A percentile compares a stretch with the other conserved stretches of the same genome.
phyloP scores from a whole-genome alignment of 331 rosid genomes.

The Quercus tomentella region DNA sequence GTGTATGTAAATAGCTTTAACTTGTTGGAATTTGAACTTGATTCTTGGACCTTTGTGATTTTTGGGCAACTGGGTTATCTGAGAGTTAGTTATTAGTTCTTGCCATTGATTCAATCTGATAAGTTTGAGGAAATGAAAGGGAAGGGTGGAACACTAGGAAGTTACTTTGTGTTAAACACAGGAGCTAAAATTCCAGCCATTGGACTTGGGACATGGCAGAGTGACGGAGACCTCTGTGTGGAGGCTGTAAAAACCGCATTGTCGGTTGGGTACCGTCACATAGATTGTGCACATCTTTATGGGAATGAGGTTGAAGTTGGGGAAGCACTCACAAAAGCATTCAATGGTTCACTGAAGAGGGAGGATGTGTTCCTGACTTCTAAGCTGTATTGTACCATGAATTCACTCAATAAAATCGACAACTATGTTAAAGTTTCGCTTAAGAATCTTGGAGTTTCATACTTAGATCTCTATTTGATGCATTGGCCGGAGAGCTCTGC shows the following conservation, averaged over 20 bases:
- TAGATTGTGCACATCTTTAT: slow-evolving; percentile 50
- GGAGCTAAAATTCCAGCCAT: slow-evolving; percentile 46
- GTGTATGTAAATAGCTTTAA: neutral
- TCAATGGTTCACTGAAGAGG: slow-evolving; percentile 34
- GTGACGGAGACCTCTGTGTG: slow-evolving; percentile 47
- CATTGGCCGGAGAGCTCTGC: slow-evolving; percentile 50
- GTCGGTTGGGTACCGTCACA: slow-evolving; percentile 40
- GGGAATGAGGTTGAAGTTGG: slow-evolving; percentile 50
- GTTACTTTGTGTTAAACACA: slow-evolving; percentile 35
- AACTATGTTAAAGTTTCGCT: slow-evolving; percentile 45
- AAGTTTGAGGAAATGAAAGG: slow-evolving; percentile 29
- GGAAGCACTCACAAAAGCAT: slow-evolving; percentile 42
- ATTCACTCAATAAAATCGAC: slow-evolving; percentile 46
- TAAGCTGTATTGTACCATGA: slow-evolving; percentile 45
- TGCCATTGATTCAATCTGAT: neutral
- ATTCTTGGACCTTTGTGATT: neutral
- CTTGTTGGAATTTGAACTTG: slow-evolving; percentile 1
- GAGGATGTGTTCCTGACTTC: slow-evolving; percentile 48
- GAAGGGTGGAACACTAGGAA: slow-evolving; percentile 32
- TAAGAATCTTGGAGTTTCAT: slow-evolving; percentile 44
- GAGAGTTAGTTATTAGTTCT: neutral
- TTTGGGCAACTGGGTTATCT: slow-evolving; percentile 15
- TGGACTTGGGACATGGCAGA: slow-evolving; percentile 56
- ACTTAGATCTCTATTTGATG: slow-evolving; percentile 48
- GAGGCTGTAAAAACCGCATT: slow-evolving; percentile 46